Conservation (phyloP, 331 rosid species). For the Prunus yedoensis region DNA sequence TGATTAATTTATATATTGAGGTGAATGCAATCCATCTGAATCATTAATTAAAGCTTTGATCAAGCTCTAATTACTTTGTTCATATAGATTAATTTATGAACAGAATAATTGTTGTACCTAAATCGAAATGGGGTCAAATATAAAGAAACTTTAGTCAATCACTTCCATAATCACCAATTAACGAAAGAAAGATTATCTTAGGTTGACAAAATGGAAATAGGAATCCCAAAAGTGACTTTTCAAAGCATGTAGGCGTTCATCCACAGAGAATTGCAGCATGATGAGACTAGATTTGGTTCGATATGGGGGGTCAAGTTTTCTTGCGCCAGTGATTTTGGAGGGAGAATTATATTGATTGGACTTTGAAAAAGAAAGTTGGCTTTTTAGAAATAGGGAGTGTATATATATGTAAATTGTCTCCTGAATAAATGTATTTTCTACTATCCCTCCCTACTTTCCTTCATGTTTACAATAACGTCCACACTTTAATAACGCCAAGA, state of each 20-base stretch:
- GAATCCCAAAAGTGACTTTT: constrained; percentile 24
- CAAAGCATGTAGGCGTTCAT: constrained; percentile 29
- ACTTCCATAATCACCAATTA: constrained; percentile 42
- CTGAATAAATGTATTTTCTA: too few species aligned
- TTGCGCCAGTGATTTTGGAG: constrained; percentile 13
- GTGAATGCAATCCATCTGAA: background rate
- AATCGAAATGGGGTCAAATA: constrained; percentile 36
- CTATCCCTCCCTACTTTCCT: fast-evolving
- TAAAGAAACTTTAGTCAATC: constrained; percentile 36
- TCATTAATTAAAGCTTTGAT: background rate
- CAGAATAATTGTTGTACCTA: constrained; percentile 20
- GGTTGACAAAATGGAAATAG: constrained; percentile 43
- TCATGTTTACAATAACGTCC: too few species aligned
- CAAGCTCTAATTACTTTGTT: background rate
- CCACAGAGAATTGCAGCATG: constrained; percentile 46
- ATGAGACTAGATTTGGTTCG: constrained; percentile 63
- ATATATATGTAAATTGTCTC: too few species aligned
- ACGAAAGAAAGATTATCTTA: constrained; percentile 41
- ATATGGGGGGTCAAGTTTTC: constrained; percentile 52
- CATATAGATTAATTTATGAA: background rate
- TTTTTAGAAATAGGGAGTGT: too few species aligned
- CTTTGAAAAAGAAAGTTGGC: background rate
- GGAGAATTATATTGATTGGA: constrained; percentile 23
- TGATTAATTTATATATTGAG: background rate
- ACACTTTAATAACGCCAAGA: too few species aligned